Evolutionary conservation across 164 flowering plant genomes (phyloP).

Genomic region (Aristolochia fimbriata): DNA sequence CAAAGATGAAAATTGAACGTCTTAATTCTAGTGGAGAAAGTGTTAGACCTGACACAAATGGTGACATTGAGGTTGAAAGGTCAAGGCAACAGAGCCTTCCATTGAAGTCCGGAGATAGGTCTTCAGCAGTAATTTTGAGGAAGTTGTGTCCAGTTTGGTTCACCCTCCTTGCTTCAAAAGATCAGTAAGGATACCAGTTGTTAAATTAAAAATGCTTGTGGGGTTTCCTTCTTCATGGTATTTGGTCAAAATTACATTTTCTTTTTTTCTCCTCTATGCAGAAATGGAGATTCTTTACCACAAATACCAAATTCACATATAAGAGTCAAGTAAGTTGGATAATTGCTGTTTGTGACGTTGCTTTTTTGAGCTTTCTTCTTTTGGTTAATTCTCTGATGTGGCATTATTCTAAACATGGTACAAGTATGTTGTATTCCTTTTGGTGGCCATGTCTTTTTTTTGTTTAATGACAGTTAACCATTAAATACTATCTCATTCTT

Average conservation of each 20-base stretch:
- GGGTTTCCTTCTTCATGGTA: neutral
- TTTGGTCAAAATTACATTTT: neutral
- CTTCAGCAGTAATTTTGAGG: neutral
- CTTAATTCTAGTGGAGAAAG: neutral
- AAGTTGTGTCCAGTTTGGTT: conserved; percentile 15
- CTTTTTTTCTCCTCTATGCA: conserved; percentile 4
- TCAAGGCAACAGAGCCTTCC: neutral
- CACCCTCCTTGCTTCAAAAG: conserved; percentile 8
- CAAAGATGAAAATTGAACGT: neutral
- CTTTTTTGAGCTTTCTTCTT: neutral
- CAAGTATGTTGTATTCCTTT: no score
- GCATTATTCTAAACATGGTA: neutral
- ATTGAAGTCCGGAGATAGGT: neutral
- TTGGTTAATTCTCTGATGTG: neutral
- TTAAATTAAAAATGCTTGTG: neutral
- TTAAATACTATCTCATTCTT: no score
- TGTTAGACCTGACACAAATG: neutral
- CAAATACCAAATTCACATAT: conserved; percentile 16
- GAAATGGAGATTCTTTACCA: conserved; percentile 11
- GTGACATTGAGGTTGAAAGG: neutral
- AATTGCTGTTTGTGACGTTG: neutral
- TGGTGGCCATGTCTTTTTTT: no score
- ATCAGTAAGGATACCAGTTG: conserved; percentile 9
- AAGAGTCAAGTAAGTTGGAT: conserved; percentile 15
- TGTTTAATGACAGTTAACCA: no score